These are phyloP conservation scores for Bryum argenteum DNA, from an alignment of 225 moss, liverwort and hornwort genomes.

Conservation along the genomic window DNA sequence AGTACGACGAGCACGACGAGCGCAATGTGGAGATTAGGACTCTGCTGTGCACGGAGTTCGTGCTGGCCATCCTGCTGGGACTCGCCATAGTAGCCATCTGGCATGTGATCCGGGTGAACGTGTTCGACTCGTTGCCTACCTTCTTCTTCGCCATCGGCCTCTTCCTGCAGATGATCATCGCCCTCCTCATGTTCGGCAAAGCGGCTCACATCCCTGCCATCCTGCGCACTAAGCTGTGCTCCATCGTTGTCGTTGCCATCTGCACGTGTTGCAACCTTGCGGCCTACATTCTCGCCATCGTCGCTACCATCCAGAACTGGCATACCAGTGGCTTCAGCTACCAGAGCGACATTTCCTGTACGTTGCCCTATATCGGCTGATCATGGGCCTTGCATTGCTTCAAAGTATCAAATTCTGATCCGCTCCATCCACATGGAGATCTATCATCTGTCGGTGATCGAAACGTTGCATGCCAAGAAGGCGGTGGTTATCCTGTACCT, in stretches of 20 bases:
- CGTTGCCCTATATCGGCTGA: conserved; percentile 54
- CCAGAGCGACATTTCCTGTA: conserved; percentile 38
- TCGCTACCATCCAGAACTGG: conserved; percentile 48
- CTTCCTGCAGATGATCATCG: conserved; percentile 59
- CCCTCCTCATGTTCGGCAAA: conserved; percentile 61
- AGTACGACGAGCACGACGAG: conserved; percentile 52
- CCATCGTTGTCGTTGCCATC: conserved; percentile 50
- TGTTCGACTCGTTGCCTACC: conserved; percentile 41
- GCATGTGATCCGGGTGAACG: conserved; percentile 24
- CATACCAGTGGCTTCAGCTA: conserved; percentile 52
- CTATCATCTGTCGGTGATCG: too few species aligned
- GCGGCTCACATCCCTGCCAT: conserved; percentile 42
- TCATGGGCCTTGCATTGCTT: too few species aligned
- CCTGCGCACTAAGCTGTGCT: conserved; percentile 52
- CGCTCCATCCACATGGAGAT: too few species aligned
- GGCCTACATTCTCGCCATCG: conserved; percentile 37
- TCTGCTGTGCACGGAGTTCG: conserved; percentile 42
- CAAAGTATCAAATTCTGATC: too few species aligned
- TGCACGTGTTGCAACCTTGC: conserved; percentile 52
- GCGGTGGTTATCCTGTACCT: too few species aligned
- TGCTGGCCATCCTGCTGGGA: conserved; percentile 34
- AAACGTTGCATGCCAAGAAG: too few species aligned
- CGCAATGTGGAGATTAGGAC: conserved; percentile 49
- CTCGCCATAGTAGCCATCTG: conserved; percentile 30
- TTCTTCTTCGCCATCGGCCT: conserved; percentile 46